Evolutionary conservation across 2,329 filamentous ascomycete genomes (phyloP), one percentile per base, ranked within the genome.

Genomic region (Monosporascus sp.): DNA sequence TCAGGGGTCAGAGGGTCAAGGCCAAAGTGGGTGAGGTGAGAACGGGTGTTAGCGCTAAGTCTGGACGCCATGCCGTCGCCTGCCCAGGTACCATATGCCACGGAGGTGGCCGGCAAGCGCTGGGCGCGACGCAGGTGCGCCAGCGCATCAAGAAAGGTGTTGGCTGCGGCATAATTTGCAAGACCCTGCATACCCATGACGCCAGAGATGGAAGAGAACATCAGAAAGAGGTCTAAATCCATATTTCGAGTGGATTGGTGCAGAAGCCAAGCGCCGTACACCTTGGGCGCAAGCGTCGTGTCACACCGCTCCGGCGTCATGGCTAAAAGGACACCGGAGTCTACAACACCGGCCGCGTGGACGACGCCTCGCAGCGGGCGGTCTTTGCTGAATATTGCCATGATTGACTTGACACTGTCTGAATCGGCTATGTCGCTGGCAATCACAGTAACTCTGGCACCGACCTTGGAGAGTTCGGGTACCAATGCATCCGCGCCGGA

Each of bases 331-430:
- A 65, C 53, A 9, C 66, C 65, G 9, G 59, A 57, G 55, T 67
- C 63, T 9, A 50, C 37, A 17, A 62, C 57, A 14, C 66, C 66
- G 22, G 65, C 65, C 6, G 64, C 64, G 49, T 69, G 66, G 27
- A 69, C 49, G 16, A 69, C 56, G 24, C 65, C 66, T 20, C 66
- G 58, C 44, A 69, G 52, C n/a, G 66, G 65, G 19, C 63, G 58
- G n/a, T 61, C 55, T 20, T 52, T 49, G 40, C 22, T 55, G 49
- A 66, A 65, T 19, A 54, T 37, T 45, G 47, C 49, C 57, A 66
- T 63, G 22, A 65, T 50, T 17, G 58, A 58, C 27, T 46, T 48
- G 37, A 68, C 44, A 41, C 47, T 55, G 1, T 60, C 55, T 17
- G 53, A 46, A 48, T 65, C 51, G n/a, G 60, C 59, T 52, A 65